Conservation (phyloP, 352 stramenopile species). For the Pythium monospermum region DNA sequence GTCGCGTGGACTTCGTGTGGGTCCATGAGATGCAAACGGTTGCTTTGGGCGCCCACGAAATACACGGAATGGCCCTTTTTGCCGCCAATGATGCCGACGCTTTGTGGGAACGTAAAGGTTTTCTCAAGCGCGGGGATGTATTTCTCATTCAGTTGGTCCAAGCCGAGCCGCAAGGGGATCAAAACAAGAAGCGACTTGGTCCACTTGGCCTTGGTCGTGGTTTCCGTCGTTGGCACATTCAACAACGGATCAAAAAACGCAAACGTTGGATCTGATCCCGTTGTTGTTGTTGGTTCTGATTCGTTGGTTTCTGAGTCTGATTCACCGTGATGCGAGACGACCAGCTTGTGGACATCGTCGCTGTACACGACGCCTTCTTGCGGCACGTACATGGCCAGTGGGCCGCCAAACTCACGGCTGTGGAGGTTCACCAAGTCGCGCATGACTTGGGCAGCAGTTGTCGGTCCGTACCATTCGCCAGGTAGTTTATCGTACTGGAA, state of each 20-base stretch:
- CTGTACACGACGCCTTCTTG: conserved; percentile 81
- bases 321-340: conserved; percentile 54
- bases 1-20: conserved; percentile 74
- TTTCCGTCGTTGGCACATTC: conserved; percentile 48
- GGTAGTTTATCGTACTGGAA: conserved; percentile 90
- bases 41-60: conserved; percentile 90
- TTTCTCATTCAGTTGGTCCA: conserved; percentile 80
- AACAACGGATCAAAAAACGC: conserved; percentile 84
- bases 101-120: conserved; percentile 89
- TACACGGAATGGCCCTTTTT: conserved; percentile 94
- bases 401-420: conserved; percentile 35
- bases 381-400: conserved; percentile 72
- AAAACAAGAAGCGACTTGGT: conserved; percentile 87
- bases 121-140: conserved; percentile 75
- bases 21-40: conserved; percentile 79
- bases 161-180: conserved; percentile 88
- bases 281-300: conserved; percentile 13
- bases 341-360: conserved; percentile 69
- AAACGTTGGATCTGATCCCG: no score
- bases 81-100: conserved; percentile 92
- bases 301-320: conserved; percentile 1
- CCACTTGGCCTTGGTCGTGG: conserved; percentile 69
- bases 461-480: conserved; percentile 91
- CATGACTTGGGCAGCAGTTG: conserved; percentile 84
- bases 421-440: conserved; percentile 82